Conservation (phyloP, 225 moss, liverwort and hornwort genomes). For the Sphagnum contortum region DNA sequence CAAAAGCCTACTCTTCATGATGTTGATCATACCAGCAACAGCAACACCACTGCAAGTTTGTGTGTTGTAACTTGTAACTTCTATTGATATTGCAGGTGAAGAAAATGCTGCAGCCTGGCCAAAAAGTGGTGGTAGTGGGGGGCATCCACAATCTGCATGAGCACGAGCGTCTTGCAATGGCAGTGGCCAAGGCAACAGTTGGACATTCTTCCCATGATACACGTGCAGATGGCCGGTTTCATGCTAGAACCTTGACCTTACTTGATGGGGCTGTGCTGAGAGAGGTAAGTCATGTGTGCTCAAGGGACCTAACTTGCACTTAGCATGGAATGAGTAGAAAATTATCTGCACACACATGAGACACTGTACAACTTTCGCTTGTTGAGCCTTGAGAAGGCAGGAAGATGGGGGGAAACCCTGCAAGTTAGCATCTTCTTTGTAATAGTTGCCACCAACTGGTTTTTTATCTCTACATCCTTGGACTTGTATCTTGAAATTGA, state of each 20-base stretch:
- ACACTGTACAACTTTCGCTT: background rate
- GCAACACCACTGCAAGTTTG: too few relatives aligned
- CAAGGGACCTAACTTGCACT: too few relatives aligned
- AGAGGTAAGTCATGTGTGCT: conserved; percentile 29
- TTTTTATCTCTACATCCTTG: too few relatives aligned
- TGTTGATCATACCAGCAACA: too few relatives aligned
- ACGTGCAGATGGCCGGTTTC: conserved; percentile 64
- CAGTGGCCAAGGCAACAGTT: conserved; percentile 72
- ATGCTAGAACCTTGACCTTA: conserved; percentile 59
- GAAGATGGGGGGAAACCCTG: too few relatives aligned
- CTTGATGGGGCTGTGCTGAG: conserved; percentile 79
- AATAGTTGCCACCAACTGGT: too few relatives aligned
- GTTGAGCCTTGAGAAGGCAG: too few relatives aligned
- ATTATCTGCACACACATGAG: background rate
- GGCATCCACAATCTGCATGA: conserved; percentile 83
- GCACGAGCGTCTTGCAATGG: conserved; percentile 84
- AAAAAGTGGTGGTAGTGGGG: conserved; percentile 77
- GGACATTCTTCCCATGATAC: conserved; percentile 81
- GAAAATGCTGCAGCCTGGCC: conserved; percentile 65
- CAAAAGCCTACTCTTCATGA: too few relatives aligned
- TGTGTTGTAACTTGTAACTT: too few relatives aligned
- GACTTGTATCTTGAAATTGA: too few relatives aligned
- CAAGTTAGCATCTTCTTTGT: too few relatives aligned
- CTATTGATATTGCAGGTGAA: conserved; percentile 32
- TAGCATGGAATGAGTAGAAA: background rate